Evolutionary conservation across 768 basidiomycete species (phyloP).

Genomic region (Panellus pusillus): DNA sequence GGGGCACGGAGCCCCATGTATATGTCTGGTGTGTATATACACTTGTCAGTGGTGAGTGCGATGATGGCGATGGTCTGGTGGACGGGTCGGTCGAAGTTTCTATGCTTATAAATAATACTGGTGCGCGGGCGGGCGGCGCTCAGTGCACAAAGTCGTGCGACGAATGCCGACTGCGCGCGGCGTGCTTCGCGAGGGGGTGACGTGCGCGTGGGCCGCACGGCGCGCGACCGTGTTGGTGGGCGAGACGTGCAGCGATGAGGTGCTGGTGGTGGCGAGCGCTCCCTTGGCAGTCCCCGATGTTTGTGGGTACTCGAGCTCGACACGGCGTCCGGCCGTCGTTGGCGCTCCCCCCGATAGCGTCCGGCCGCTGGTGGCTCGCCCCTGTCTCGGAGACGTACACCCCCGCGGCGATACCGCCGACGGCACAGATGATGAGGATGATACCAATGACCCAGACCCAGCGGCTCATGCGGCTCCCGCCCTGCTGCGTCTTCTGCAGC

Average conservation of each 20-base stretch:
- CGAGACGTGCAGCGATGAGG: slow-evolving; percentile 42
- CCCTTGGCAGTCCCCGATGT: slow-evolving; percentile 21
- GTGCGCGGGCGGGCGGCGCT: neutral
- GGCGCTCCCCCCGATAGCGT: slow-evolving; percentile 63
- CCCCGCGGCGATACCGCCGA: slow-evolving; percentile 58
- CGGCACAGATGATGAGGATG: slow-evolving; percentile 51
- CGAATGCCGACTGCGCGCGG: slow-evolving; percentile 9
- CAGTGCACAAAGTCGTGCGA: neutral
- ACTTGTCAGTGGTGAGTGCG: neutral
- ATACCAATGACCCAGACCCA: slow-evolving; percentile 76
- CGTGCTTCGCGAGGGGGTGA: slow-evolving; percentile 5
- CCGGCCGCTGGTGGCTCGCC: slow-evolving; percentile 52
- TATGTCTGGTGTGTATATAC: neutral
- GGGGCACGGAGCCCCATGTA: slow-evolving; percentile 1
- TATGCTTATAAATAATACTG: slow-evolving; percentile 5
- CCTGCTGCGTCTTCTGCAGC: slow-evolving; percentile 63
- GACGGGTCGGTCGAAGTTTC: neutral
- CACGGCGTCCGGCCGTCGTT: slow-evolving; percentile 34
- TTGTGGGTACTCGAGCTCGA: slow-evolving; percentile 19
- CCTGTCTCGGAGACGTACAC: slow-evolving; percentile 57
- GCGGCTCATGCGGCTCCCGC: slow-evolving; percentile 51
- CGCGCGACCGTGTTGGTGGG: slow-evolving; percentile 60
- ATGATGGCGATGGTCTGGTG: neutral
- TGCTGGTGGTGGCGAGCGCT: slow-evolving; percentile 24
- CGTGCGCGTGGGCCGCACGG: neutral